Base-by-base conservation (phyloP, 352 stramenopile species). In the Pythium scleroteichum region DNA sequence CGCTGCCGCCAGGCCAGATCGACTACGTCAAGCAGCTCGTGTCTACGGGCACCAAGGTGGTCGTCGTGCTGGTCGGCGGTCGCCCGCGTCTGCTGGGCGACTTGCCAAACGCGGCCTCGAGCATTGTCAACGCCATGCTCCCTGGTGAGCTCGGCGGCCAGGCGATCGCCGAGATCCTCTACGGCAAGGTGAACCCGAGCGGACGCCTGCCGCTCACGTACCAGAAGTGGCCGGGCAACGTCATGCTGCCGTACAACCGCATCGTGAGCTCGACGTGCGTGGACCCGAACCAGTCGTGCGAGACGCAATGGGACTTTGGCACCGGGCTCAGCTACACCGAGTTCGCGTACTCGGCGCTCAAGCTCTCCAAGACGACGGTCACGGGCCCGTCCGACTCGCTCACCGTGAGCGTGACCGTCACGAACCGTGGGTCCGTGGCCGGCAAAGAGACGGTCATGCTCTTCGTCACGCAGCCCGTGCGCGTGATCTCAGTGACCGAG, bases 151-250 rank as follows among this genome's bases (percentile, higher is more conserved):
- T 80, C 16, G 88, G 89, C 13, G 89, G 89, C 0, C 81, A 92
- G 49, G 88, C 86, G 5, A 84, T 94, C 46, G 82, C 86, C 4
- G 84, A 96, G 54, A 85, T 96, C 47, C 27, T 96, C 12, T 90
- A 86, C 46, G 89, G 89, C 8, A 49, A 73, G 9, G 75, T 87
- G 32, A 95, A 94, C 63, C 88, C 88, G n/a, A 95, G 83, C 40
- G 89, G 88, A 0, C 61, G 76, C 27, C 65, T 96, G 13, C 84
- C 88, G 13, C 77, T 96, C 55, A 96, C 86, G 17, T 97, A 92
- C 67, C 85, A 81, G 10, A 83, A 82, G 65, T 66, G 87, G 58
- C 65, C 74, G 1, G 76, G 61, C 20, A 88, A 84, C 44, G 66
- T 87, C 16, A 72, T 75, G 53, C 86, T 90, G 52, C 75, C 79